These are phyloP conservation scores for Gillenia trifoliata DNA, from an alignment of 306 rosid genomes.

Conservation along the genomic window DNA sequence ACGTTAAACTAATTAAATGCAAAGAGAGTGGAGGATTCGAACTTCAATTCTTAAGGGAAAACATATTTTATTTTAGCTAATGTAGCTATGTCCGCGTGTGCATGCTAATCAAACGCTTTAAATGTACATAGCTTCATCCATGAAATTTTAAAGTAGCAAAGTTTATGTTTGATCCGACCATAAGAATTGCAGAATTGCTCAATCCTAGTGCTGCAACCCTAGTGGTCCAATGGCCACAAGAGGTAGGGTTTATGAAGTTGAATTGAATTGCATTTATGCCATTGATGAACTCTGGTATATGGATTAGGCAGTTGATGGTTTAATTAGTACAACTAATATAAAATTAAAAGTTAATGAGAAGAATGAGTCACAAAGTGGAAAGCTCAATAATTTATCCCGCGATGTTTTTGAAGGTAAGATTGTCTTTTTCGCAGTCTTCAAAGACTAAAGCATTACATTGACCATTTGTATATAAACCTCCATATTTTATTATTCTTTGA, in stretches of 20 bases:
- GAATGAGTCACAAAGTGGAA: constrained; percentile 9
- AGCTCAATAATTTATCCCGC: neutral
- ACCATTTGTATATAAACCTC: constrained; percentile 13
- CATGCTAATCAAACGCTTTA: neutral
- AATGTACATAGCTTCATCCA: neutral
- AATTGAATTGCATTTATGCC: neutral
- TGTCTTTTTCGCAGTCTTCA: constrained; percentile 29
- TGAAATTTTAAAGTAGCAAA: neutral
- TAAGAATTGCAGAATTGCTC: constrained; percentile 11
- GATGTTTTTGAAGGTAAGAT: neutral
- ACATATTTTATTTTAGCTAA: too few species aligned
- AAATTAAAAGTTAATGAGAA: neutral
- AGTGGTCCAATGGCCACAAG: constrained; percentile 16
- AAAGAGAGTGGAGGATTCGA: accelerated
- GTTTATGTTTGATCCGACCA: neutral
- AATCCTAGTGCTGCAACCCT: neutral
- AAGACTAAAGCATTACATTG: constrained; percentile 10
- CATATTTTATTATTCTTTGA: constrained; percentile 6
- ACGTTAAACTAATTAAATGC: too few species aligned
- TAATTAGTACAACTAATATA: too few species aligned
- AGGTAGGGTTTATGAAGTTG: neutral
- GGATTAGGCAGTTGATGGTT: constrained; percentile 5
- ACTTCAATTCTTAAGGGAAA: too few species aligned
- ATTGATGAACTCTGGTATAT: neutral
- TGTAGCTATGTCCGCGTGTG: neutral